These are phyloP conservation scores for Pichiaceae sp. DNA, from an alignment of 1,139 yeast species.

Conservation along the genomic window DNA sequence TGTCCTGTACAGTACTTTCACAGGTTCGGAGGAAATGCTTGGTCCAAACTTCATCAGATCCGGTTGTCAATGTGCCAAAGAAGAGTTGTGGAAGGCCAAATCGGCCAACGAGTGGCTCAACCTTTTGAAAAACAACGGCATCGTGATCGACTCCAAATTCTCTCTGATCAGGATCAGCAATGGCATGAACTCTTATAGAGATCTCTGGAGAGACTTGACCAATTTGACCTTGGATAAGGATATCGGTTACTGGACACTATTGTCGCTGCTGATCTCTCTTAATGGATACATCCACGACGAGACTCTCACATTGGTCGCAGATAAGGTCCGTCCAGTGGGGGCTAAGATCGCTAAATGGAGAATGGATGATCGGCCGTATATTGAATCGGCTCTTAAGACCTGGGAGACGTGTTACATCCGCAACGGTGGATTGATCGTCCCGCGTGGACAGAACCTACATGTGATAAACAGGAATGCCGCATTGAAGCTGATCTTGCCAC, in stretches of 20 bases:
- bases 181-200: slow-evolving; percentile 43
- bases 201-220: slow-evolving; percentile 40
- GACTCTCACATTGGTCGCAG: slow-evolving; percentile 26
- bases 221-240: slow-evolving; percentile 33
- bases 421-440: slow-evolving; percentile 52
- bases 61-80: slow-evolving; percentile 68
- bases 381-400: slow-evolving; percentile 44
- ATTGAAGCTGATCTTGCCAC: slow-evolving; percentile 55
- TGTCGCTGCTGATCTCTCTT: slow-evolving; percentile 61
- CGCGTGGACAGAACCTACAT: slow-evolving; percentile 43
- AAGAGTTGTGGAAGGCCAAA: slow-evolving; percentile 60
- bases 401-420: slow-evolving; percentile 59
- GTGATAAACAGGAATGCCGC: slow-evolving; percentile 44
- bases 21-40: slow-evolving; percentile 52
- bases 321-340: slow-evolving; percentile 20
- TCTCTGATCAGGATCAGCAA: slow-evolving; percentile 49
- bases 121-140: slow-evolving; percentile 25
- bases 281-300: slow-evolving; percentile 62
- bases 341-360: slow-evolving; percentile 48
- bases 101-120: slow-evolving; percentile 51
- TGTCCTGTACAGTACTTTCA: slow-evolving; percentile 58
- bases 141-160: slow-evolving; percentile 37
- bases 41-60: slow-evolving; percentile 55
- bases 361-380: slow-evolving; percentile 46
- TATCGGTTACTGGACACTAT: slow-evolving; percentile 47